Percentiles rank a stretch among this genome's conserved stretches.
phyloP scores from a whole-genome alignment of 2,329 filamentous ascomycete genomes.

The Penicillium nordicum region DNA sequence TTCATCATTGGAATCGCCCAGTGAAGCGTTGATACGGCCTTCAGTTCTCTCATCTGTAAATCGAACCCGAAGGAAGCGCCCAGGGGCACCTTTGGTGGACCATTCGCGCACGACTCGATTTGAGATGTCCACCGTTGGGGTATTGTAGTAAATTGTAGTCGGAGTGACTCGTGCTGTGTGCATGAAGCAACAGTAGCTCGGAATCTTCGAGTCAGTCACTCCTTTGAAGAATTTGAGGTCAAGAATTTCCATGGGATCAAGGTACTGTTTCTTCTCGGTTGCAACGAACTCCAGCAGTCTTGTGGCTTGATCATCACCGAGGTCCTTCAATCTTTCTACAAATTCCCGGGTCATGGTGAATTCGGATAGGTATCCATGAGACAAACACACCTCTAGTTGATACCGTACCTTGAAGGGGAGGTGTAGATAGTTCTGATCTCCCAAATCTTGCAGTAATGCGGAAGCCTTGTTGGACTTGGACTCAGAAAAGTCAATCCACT shows the following conservation, averaged over 20 bases:
- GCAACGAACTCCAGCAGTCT: slow-evolving; percentile 71
- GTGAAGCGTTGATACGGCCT: slow-evolving; percentile 58
- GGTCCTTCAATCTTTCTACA: slow-evolving; percentile 55
- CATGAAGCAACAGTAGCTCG: slow-evolving; percentile 69
- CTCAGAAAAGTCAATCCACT: slow-evolving; percentile 38
- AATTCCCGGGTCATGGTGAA: slow-evolving; percentile 68
- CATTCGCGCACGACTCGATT: slow-evolving; percentile 82
- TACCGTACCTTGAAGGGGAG: slow-evolving; percentile 75
- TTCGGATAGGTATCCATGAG: slow-evolving; percentile 71
- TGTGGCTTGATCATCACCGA: slow-evolving; percentile 55
- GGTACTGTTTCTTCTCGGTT: slow-evolving; percentile 59
- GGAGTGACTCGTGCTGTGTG: slow-evolving; percentile 79
- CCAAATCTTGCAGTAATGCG: slow-evolving; percentile 35
- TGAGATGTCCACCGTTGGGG: slow-evolving; percentile 77
- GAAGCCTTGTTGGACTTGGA: slow-evolving; percentile 24
- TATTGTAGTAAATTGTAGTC: slow-evolving; percentile 73
- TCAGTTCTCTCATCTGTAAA: slow-evolving; percentile 76
- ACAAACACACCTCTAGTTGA: slow-evolving; percentile 91
- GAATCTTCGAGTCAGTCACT: slow-evolving; percentile 54
- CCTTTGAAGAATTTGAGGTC: slow-evolving; percentile 46
- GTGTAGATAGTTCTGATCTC: slow-evolving; percentile 34
- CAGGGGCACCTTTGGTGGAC: slow-evolving; percentile 58
- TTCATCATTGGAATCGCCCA: slow-evolving; percentile 60
- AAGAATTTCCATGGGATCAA: slow-evolving; percentile 72
- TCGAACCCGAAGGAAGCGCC: slow-evolving; percentile 83